phyloP scores from a whole-genome alignment of 805 yeast genomes.

The Candida alai region DNA sequence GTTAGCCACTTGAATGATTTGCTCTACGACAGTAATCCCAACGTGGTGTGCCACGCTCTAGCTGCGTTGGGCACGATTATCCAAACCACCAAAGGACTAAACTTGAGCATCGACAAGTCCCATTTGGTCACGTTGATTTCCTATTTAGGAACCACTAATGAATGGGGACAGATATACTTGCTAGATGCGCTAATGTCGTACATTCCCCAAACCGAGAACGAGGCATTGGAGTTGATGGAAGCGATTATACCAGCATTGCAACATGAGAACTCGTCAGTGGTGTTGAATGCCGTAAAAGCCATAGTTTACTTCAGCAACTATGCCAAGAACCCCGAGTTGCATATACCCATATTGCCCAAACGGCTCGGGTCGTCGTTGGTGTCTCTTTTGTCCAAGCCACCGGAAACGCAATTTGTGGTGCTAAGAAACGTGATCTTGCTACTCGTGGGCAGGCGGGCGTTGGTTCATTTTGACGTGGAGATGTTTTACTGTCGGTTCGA shows the following conservation, averaged over 20 bases:
- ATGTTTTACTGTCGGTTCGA: constrained; percentile 78
- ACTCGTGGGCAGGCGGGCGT: constrained; percentile 59
- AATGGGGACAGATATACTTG: constrained; percentile 73
- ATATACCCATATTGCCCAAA: constrained; percentile 51
- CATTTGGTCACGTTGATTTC: constrained; percentile 36
- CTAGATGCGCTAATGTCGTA: constrained; percentile 62
- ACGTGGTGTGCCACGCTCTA: constrained; percentile 68
- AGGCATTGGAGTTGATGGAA: constrained; percentile 65
- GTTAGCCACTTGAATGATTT: constrained; percentile 47
- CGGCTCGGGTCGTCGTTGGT: constrained; percentile 67
- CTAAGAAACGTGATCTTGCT: constrained; percentile 76
- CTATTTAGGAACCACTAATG: constrained; percentile 38
- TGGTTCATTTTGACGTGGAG: constrained; percentile 65
- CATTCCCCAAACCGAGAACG: constrained; percentile 66
- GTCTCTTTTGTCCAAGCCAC: constrained; percentile 65
- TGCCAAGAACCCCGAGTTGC: constrained; percentile 50
- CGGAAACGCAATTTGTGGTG: constrained; percentile 81
- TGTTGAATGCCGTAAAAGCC: constrained; percentile 68
- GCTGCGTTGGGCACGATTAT: constrained; percentile 64
- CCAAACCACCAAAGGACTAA: constrained; percentile 48
- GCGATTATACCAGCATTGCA: constrained; percentile 65
- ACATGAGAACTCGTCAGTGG: constrained; percentile 79
- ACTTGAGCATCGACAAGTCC: constrained; percentile 49
- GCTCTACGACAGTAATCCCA: constrained; percentile 53
- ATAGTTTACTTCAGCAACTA: constrained; percentile 73